Conservation (phyloP, 2,329 filamentous ascomycete genomes). For the Coniella vitis region DNA sequence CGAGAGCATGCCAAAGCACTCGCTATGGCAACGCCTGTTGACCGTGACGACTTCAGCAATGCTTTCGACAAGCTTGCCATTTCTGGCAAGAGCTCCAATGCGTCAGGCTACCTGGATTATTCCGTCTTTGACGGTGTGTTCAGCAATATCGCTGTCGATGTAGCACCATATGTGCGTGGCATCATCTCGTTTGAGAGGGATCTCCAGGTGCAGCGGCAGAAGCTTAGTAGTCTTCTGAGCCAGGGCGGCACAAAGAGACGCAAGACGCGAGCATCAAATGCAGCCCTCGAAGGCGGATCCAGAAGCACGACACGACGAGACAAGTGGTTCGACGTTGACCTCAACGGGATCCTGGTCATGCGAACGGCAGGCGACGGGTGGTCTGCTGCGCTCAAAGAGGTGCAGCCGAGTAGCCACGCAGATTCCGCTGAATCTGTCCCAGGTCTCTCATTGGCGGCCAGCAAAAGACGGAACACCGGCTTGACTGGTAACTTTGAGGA, state of each 20-base stretch:
- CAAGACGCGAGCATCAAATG: conserved; percentile 62
- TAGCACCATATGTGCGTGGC: conserved; percentile 83
- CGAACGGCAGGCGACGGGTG: conserved; percentile 40
- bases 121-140: conserved; percentile 73
- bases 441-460: not conserved
- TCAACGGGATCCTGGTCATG: conserved; percentile 51
- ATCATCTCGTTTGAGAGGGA: conserved; percentile 73
- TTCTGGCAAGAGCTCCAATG: conserved; percentile 34
- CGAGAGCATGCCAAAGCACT: conserved; percentile 28
- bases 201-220: conserved; percentile 59
- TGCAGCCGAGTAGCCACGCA: not conserved
- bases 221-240: conserved; percentile 48
- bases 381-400: conserved; percentile 15
- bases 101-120: conserved; percentile 46
- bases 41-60: conserved; percentile 45
- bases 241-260: conserved; percentile 51
- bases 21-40: conserved; percentile 25
- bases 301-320: conserved; percentile 57
- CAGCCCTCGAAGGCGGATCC: conserved; percentile 61
- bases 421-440: not conserved
- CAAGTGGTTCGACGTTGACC: conserved; percentile 55
- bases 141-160: conserved; percentile 60
- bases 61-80: conserved; percentile 57
- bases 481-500: conserved; percentile 2
- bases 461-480: not conserved